Evolutionary conservation across 768 basidiomycete species (phyloP).

Genomic region (Kwoniella europaea): DNA sequence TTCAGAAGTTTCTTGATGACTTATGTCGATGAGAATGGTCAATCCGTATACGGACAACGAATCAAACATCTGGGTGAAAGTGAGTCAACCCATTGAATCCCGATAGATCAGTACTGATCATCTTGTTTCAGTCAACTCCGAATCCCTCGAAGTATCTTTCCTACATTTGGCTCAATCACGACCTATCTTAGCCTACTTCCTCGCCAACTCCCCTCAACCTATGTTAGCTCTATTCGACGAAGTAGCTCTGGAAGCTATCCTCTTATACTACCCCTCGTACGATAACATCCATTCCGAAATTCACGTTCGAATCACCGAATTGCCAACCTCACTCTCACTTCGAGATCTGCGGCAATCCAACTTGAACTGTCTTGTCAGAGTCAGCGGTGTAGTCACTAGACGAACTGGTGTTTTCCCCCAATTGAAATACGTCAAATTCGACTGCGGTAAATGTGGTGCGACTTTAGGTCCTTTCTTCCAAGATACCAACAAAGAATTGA

Average conservation of each 20-base stretch:
- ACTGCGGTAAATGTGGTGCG: conserved; percentile 92
- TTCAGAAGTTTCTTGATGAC: conserved; percentile 96
- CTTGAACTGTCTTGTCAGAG: conserved; percentile 92
- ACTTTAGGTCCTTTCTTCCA: conserved; percentile 97
- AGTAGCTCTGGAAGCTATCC: conserved; percentile 89
- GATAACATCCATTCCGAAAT: conserved; percentile 97
- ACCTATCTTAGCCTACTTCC: conserved; percentile 94
- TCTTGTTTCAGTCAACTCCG: conserved; percentile 77
- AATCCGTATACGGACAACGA: conserved; percentile 90
- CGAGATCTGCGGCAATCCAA: conserved; percentile 91
- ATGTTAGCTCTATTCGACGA: conserved; percentile 95
- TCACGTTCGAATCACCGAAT: conserved; percentile 93
- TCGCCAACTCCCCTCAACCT: conserved; percentile 88
- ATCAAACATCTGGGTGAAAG: conserved; percentile 95
- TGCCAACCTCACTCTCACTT: conserved; percentile 85
- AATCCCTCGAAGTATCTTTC: conserved; percentile 96
- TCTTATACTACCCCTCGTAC: conserved; percentile 94
- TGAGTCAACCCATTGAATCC: conserved; percentile 58
- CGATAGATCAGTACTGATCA: not conserved
- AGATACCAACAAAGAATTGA: conserved; percentile 91
- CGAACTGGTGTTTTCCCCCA: conserved; percentile 98
- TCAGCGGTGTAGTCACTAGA: conserved; percentile 93
- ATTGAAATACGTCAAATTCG: conserved; percentile 98
- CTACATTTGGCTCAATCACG: conserved; percentile 91
- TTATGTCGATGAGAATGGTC: conserved; percentile 87